Conservation (phyloP, 1,284 basidiomycete genomes). For the Xerocomus amazonicus region DNA sequence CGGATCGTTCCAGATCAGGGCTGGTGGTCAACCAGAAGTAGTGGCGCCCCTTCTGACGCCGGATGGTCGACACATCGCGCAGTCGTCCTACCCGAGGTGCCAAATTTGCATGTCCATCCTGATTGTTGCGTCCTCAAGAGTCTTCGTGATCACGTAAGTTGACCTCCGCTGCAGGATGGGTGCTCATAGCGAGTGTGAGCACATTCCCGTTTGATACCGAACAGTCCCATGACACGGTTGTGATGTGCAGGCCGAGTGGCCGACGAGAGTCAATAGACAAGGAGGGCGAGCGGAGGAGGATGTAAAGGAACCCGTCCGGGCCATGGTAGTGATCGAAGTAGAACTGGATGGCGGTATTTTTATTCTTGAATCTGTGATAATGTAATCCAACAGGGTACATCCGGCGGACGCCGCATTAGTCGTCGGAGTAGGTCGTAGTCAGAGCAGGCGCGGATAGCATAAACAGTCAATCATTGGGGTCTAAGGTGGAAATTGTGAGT, state of each 20-base stretch:
- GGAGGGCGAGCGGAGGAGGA: too few relatives aligned
- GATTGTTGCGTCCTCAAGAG: constrained; percentile 24
- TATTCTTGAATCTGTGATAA: constrained; percentile 17
- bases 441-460: constrained; percentile 1
- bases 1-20: too few relatives aligned
- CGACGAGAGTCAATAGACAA: too few relatives aligned
- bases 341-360: too few relatives aligned
- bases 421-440: too few relatives aligned
- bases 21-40: too few relatives aligned
- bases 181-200: constrained; percentile 16
- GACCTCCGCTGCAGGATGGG: too few relatives aligned
- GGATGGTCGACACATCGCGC: constrained; percentile 9
- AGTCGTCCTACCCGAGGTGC: constrained; percentile 11
- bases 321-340: too few relatives aligned
- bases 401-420: too few relatives aligned
- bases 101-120: constrained; percentile 17
- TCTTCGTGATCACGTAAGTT: constrained; percentile 16
- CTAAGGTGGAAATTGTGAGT: constrained; percentile 1
- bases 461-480: constrained; percentile 2
- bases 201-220: constrained; percentile 18
- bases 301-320: too few relatives aligned
- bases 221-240: constrained; percentile 8
- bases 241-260: too few relatives aligned
- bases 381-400: constrained; percentile 13
- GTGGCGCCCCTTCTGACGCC: too few relatives aligned